Conservation (phyloP, 768 basidiomycete genomes). For the Termitomyces sp. region DNA sequence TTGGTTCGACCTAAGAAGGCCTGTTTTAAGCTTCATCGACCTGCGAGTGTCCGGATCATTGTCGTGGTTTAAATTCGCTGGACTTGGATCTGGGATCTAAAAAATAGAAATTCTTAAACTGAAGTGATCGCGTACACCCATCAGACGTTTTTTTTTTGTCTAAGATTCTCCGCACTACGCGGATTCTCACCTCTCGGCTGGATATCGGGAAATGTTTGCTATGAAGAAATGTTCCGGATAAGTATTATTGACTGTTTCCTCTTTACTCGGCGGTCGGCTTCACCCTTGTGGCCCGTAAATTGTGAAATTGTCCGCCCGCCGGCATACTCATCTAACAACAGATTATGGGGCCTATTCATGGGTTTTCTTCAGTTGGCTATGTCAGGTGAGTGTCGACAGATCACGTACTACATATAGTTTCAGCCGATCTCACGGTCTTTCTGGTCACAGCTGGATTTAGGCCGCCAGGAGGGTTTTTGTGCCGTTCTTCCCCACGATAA, state of each 20-base stretch:
- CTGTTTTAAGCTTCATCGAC: conserved; percentile 5
- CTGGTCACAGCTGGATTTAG: not conserved
- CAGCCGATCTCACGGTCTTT: conserved; percentile 1
- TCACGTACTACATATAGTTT: not conserved
- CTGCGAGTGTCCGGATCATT: conserved; percentile 13
- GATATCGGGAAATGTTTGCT: not conserved
- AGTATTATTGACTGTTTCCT: not conserved
- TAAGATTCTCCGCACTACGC: conserved; percentile 1
- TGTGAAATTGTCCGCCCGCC: not conserved
- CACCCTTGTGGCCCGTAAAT: not conserved
- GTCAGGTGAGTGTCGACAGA: not conserved
- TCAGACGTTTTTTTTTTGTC: conserved; percentile 1
- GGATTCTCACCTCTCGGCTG: not conserved
- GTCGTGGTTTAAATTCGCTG: not conserved
- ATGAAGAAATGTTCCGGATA: not conserved
- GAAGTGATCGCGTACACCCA: not conserved
- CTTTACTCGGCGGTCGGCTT: not conserved
- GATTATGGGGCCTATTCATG: not conserved
- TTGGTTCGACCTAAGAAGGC: not conserved
- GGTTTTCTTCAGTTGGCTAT: not conserved
- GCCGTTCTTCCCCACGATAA: conserved; percentile 1
- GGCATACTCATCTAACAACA: not conserved
- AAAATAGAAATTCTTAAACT: not conserved
- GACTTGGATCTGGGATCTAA: conserved; percentile 9
- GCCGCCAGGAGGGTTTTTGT: not conserved